These are phyloP conservation scores for Pseudonitzschia pungens DNA, from an alignment of 108 stramenopile genomes.

Conservation along the genomic window DNA sequence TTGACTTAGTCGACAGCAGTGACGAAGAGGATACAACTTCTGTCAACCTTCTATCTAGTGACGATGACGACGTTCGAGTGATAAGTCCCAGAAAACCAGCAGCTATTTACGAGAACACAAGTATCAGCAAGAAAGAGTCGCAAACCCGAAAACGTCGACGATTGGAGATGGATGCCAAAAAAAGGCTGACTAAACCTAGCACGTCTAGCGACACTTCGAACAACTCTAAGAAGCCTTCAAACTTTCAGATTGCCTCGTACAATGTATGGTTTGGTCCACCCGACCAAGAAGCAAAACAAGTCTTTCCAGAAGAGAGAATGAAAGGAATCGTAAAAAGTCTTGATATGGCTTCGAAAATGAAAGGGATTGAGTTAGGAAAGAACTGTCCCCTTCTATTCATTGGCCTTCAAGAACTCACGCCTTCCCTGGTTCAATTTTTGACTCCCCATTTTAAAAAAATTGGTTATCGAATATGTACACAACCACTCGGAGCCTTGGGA, in stretches of 20 bases:
- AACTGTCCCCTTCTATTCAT: conserved; percentile 37
- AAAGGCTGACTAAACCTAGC: not conserved
- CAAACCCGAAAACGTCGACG: conserved; percentile 18
- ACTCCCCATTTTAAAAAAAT: conserved; percentile 36
- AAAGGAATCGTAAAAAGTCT: conserved; percentile 38
- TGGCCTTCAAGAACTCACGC: conserved; percentile 65
- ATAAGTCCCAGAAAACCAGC: not conserved
- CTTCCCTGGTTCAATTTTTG: conserved; percentile 27
- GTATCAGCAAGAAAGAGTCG: not conserved
- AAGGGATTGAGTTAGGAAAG: conserved; percentile 2
- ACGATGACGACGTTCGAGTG: not conserved
- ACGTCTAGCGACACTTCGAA: not conserved
- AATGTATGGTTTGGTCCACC: conserved; percentile 68
- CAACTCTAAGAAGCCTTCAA: conserved; percentile 10
- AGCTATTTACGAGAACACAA: not conserved
- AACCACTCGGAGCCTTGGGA: conserved; percentile 19
- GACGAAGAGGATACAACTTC: conserved; percentile 21
- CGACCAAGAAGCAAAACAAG: conserved; percentile 21
- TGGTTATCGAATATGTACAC: conserved; percentile 43
- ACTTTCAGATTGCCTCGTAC: conserved; percentile 46
- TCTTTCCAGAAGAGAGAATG: conserved; percentile 48
- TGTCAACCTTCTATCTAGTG: not conserved
- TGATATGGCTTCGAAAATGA: not conserved
- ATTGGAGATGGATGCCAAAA: not conserved
- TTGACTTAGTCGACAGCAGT: conserved; percentile 29